phyloP scores from a whole-genome alignment of 140 eudicot genomes.

The Erigeron philadelphicus region DNA sequence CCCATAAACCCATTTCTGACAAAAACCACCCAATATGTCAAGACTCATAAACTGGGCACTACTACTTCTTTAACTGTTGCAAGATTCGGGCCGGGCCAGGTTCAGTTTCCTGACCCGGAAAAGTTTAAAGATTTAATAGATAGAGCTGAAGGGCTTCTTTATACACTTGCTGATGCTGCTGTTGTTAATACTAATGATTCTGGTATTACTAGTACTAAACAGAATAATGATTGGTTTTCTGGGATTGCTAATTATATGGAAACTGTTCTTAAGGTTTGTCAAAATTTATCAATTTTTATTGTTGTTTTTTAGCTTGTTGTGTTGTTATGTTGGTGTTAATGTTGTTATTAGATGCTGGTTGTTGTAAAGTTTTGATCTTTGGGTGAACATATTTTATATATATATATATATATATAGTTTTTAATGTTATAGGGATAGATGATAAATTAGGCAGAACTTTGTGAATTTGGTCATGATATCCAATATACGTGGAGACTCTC shows the following conservation, averaged over 20 bases:
- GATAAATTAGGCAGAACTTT: not conserved
- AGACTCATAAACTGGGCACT: constrained; percentile 27
- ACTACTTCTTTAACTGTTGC: constrained; percentile 34
- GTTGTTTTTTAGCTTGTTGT: not conserved
- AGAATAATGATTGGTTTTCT: constrained; percentile 80
- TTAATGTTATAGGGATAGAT: constrained; percentile 8
- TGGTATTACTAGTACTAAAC: constrained; percentile 35
- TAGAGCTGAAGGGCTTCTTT: constrained; percentile 66
- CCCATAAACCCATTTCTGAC: constrained; percentile 36
- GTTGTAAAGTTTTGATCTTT: not conserved
- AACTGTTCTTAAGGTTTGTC: constrained; percentile 70
- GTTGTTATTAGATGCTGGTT: not conserved
- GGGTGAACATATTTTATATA: not conserved
- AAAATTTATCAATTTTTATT: not conserved
- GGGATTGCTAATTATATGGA: constrained; percentile 83
- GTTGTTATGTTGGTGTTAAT: not conserved
- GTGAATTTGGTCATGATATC: not conserved
- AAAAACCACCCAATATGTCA: constrained; percentile 30
- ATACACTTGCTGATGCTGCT: constrained; percentile 80
- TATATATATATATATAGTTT: not conserved
- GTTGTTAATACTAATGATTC: constrained; percentile 52
- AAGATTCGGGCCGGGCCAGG: constrained; percentile 61
- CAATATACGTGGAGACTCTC: too few species aligned
- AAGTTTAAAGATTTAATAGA: constrained; percentile 47
- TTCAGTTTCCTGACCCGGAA: constrained; percentile 72